These are phyloP conservation scores for Wickerhamiella siamensis DNA, from an alignment of 805 yeast species.

Conservation along the genomic window DNA sequence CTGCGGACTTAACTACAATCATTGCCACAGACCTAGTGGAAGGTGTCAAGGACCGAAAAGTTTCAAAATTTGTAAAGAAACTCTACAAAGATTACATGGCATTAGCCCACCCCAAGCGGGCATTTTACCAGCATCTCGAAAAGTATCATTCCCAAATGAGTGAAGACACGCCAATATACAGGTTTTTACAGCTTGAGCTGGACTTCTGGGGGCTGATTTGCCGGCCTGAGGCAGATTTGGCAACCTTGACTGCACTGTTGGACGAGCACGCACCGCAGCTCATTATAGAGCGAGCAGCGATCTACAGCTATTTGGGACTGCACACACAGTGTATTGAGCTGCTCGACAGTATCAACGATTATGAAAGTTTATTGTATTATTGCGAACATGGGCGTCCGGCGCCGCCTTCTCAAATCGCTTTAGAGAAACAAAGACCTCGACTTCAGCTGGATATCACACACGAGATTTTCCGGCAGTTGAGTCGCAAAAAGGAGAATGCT, in stretches of 20 bases:
- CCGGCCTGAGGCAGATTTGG: conserved; percentile 7
- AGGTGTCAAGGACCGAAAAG: conserved; percentile 10
- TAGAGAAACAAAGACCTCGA: background rate
- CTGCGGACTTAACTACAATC: conserved; percentile 24
- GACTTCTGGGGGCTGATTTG: conserved; percentile 7
- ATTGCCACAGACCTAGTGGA: conserved; percentile 24
- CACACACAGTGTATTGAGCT: conserved; percentile 24
- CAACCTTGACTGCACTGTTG: conserved; percentile 11
- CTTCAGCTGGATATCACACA: conserved; percentile 4
- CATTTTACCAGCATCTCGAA: conserved; percentile 16
- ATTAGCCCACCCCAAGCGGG: conserved; percentile 24
- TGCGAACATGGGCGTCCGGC: conserved; percentile 17
- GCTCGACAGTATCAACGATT: conserved; percentile 24
- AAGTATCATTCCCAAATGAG: conserved; percentile 12
- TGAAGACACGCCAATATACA: conserved; percentile 16
- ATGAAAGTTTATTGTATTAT: conserved; percentile 23
- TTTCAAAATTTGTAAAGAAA: conserved; percentile 11
- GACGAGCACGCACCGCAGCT: conserved; percentile 18
- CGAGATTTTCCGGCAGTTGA: conserved; percentile 4
- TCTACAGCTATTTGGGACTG: conserved; percentile 22
- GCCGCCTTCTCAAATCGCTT: background rate
- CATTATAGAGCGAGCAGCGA: conserved; percentile 22
- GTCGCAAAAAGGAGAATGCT: background rate
- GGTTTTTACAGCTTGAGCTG: conserved; percentile 17
- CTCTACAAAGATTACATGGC: conserved; percentile 18